Evolutionary conservation across 2,329 filamentous ascomycete species (phyloP).

Genomic region (Aureobasidium sp.): DNA sequence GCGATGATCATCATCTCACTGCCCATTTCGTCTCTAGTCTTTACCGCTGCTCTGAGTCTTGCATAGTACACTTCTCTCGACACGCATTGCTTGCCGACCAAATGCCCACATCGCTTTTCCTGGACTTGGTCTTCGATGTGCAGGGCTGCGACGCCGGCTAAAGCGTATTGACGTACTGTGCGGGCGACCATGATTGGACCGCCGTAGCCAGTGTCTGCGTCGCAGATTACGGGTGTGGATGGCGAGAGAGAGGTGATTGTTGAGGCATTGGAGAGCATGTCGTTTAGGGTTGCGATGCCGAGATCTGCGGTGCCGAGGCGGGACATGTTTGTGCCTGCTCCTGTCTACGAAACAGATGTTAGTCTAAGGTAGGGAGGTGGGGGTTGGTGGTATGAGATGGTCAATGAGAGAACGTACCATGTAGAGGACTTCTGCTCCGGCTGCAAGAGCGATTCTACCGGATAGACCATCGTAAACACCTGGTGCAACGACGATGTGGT

Average conservation of each 20-base stretch:
- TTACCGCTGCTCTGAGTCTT: conserved; percentile 51
- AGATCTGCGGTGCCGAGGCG: conserved; percentile 57
- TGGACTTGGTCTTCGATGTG: conserved; percentile 59
- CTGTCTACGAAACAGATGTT: conserved; percentile 41
- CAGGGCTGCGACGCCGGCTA: conserved; percentile 50
- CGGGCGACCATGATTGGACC: conserved; percentile 47
- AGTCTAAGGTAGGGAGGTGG: no score
- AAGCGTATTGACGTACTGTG: conserved; percentile 47
- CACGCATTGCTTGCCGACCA: conserved; percentile 56
- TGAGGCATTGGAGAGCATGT: conserved; percentile 57
- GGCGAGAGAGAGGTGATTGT: conserved; percentile 58
- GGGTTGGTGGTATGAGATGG: no score
- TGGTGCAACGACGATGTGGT: conserved; percentile 49
- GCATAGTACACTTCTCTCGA: conserved; percentile 42
- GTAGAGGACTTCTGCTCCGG: conserved; percentile 60
- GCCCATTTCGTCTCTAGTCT: conserved; percentile 41
- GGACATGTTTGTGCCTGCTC: conserved; percentile 55
- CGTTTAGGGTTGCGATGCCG: conserved; percentile 53
- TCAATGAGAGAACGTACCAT: conserved; percentile 54
- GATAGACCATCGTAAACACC: conserved; percentile 64
- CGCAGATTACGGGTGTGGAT: conserved; percentile 52
- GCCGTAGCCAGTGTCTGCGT: conserved; percentile 54
- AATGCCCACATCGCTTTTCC: conserved; percentile 59
- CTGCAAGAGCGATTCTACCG: conserved; percentile 53
- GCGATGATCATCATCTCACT: conserved; percentile 59